phyloP scores from a whole-genome alignment of 352 stramenopile genomes.

The Pythium periplocum region DNA sequence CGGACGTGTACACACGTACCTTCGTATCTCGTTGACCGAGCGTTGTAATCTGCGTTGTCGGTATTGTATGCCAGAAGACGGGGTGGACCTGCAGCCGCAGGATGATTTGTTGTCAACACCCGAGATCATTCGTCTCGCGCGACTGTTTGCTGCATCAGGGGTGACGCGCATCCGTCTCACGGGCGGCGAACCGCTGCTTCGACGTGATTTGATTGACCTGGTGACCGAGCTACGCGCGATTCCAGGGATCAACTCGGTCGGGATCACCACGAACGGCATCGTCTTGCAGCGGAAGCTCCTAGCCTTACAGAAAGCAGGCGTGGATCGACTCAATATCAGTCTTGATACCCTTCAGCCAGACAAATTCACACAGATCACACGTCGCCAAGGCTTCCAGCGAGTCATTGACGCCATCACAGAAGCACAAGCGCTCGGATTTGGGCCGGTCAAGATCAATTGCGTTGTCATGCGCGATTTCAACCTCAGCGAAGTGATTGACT shows the following conservation, averaged over 20 bases:
- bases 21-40: slow-evolving; percentile 95
- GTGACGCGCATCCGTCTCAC: slow-evolving; percentile 94
- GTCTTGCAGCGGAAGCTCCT: slow-evolving; percentile 82
- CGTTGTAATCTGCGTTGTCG: slow-evolving; percentile 95
- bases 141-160: slow-evolving; percentile 85
- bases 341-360: slow-evolving; percentile 92
- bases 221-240: slow-evolving; percentile 49
- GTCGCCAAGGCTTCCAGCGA: slow-evolving; percentile 81
- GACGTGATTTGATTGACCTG: slow-evolving; percentile 48
- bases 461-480: slow-evolving; percentile 97
- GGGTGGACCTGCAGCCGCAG: slow-evolving; percentile 80
- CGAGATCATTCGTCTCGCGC: slow-evolving; percentile 90
- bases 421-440: slow-evolving; percentile 42
- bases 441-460: slow-evolving; percentile 96
- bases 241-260: slow-evolving; percentile 74
- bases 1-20: slow-evolving; percentile 90
- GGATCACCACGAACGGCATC: slow-evolving; percentile 97
- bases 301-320: slow-evolving; percentile 72
- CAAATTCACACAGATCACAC: slow-evolving; percentile 92
- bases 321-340: slow-evolving; percentile 93
- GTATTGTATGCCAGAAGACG: slow-evolving; percentile 97
- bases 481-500: slow-evolving; percentile 91
- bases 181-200: slow-evolving; percentile 89
- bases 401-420: slow-evolving; percentile 85
- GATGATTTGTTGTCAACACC: slow-evolving; percentile 78